Evolutionary conservation across 192 early-diverging fungal genomes (phyloP), one percentile per base, ranked within the genome.

Genomic region (Geranomyces michiganensis): DNA sequence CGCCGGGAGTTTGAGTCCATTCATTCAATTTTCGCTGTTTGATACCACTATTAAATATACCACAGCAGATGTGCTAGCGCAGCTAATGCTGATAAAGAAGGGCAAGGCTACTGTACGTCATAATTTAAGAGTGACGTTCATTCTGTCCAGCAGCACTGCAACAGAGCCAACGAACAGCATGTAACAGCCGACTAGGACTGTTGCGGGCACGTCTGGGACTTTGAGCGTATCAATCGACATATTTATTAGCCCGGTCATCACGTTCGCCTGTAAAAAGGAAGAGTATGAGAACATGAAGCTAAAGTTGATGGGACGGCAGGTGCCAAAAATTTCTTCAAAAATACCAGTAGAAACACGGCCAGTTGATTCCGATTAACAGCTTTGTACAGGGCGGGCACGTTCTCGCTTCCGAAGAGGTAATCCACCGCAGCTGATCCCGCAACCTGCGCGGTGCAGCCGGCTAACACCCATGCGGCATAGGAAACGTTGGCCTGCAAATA

Each of bases 241-340:
- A 76, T 98, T 98, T 9, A 94, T 81, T 0, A 88, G 30, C 1
- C 96, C 96, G 0, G 96, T 98, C 49, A 94, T 69, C 6, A 96
- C 44, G 73, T 98, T 98, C 22, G 92, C 96, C 89, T 90, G 29
- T 24, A 77, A 33, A 19, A 9, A 0, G 24, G 29, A 22, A 15
- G 21, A 27, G 43, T 47, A 51, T 15, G 70, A 70, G 51, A 74
- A 43, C 31, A 62, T 62, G 53, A 33, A 56, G 44, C 24, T 13
- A 63, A 72, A 56, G 17, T 24, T 27, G 7, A 65, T 13, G 45
- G 27, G 61, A 24, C 32, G 29, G 12, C 9, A 12, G 7, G 9
- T 62, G 15, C 56, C 30, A 46, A 12, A 31, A 1, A 29, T n/a
- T 5, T 51, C 9, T 44, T 41, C 36, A 7, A 41, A 68, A 75